Evolutionary conservation across 108 stramenopile genomes (phyloP), one percentile per base, ranked within the genome.

Genomic region (Discostella pseudostelligera): DNA sequence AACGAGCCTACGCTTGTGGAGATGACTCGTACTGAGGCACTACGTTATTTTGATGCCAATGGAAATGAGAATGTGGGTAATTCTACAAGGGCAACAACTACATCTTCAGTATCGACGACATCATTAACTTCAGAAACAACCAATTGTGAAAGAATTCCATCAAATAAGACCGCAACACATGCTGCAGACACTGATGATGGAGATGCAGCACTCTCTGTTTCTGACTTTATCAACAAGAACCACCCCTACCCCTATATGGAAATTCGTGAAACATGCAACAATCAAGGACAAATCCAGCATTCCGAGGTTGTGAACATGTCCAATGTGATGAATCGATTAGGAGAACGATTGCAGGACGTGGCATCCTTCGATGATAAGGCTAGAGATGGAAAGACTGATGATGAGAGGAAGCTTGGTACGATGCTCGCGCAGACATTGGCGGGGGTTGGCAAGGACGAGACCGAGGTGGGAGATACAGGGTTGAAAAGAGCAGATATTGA

Each of bases 211-310:
- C 37, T 28, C 0, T 40, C 47, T 26, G n/a, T n/a, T n/a, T n/a
- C n/a, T n/a, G n/a, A n/a, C n/a, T n/a, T n/a, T n/a, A 21, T 20
- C n/a, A 40, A 47, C 49, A 9, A 14, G 4, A 25, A 4, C 17
- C 14, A 17, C 19, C 21, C 10, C 17, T 47, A 62, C 12, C 77
- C 68, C 22, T 40, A 70, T 0, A 69, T 78, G 65, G 77, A 78
- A 65, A 78, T 78, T 48, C 64, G 77, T 12, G 77, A 78, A 71
- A 55, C 56, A 35, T 78, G 69, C 32, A 69, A 71, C 53, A 29
- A 13, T 26, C 4, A 42, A 1, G 69, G 69, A 1, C 66, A 57
- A n/a, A 39, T 71, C 20, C 22, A 70, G 17, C 25, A 36, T 49
- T 49, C 77, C 1, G 70, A 78, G 25, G 35, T 78, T 56, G 47